Evolutionary conservation across 163 green algal genomes (phyloP), one percentile per base, ranked within the genome.

Genomic region (Scenedesmus sp.): DNA sequence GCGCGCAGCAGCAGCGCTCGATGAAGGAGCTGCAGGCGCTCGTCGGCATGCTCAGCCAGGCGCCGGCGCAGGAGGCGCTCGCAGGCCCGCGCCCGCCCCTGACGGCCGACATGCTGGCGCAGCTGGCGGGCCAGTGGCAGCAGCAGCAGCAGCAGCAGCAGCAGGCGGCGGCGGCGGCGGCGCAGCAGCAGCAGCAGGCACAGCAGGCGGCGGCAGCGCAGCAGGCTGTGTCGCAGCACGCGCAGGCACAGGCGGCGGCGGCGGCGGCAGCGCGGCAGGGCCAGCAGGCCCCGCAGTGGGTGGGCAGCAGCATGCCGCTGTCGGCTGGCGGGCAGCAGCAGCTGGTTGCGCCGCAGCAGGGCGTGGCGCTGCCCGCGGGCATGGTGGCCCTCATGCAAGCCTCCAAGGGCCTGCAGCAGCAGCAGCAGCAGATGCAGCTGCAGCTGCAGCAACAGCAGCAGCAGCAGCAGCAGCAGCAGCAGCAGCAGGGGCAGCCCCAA

Each of bases 391-490:
- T 15, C 7, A 6, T 47, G 39, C 10, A 6, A 47, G 7, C 6
- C 7, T 33, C 67, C 63, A 34, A 11, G 28, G 24, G 57, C 33
- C 44, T 47, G 44, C 44, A 47, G 63, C 44, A 73, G n/a, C 44
- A 29, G 0, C 2, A 24, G 44, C 7, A 4, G 56, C 56, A 39
- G 56, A 14, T 39, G 56, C 56, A 39, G 56, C 22, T 34, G 56
- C n/a, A 33, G 20, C 56, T 63, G n/a, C 22, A 63, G 56, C 62
- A 70, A 36, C 62, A 51, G 36, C 62, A 54, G 62, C 62, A 54
- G 34, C 60, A 63, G 50, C 47, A 58, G 54, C 66, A 64, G 17
- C 66, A 50, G 18, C 18, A 39, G 48, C 66, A 75, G 48, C 66
- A 75, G 29, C 29, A 42, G 18, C 58, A 69, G 60, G 33, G 50